Base-by-base conservation (phyloP, 331 rosid genomes). In the Quercus phellos region DNA sequence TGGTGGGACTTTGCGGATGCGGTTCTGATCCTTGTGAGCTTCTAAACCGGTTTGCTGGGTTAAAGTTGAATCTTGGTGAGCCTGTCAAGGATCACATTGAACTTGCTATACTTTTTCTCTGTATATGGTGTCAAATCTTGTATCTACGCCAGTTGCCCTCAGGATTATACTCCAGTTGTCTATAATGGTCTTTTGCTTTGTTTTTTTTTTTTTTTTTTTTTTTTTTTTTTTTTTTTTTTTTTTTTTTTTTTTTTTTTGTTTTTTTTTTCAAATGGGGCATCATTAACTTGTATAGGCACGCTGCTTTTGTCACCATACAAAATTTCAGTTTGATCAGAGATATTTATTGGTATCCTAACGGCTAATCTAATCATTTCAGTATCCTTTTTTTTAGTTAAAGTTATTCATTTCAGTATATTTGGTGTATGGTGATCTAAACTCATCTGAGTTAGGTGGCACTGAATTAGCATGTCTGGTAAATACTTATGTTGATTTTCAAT, bases 281-380 rank as follows among this genome's bases (percentile, higher is more conserved):
- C 86, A 58, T 76, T 81, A 84, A 83, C 85, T 72, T 92, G 96
- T 90, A 92, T 83, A 94, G 96, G 34, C 72, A 86, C 89, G 75
- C 73, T 83, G 82, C 46, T 82, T 75, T 69, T 75, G 84, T 80
- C 82, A 35, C 82, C 72, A 83, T 86, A 81, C 85, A 77, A 71
- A 63, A 82, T 42, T 63, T 43, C 74, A 77, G 58, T 83, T 74
- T 77, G 89, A 78, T 81, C 83, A 75, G 77, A 77, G 73, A 68
- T 83, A 51, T 67, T 26, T 58, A 19, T 51, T 66, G 29, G 24
- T 76, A 74, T 76, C 51, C 46, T 74, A 46, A 12, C 53, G 17
- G 17, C 53, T 12, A 46, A 46, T 3, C 17, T 46, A 46, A 46
- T 46, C 53, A 46, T 46, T 46, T 46, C 16, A 13, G 16, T 46